Evolutionary conservation across 2,329 filamentous ascomycete genomes (phyloP).

Genomic region (Aplosporella prunicola): DNA sequence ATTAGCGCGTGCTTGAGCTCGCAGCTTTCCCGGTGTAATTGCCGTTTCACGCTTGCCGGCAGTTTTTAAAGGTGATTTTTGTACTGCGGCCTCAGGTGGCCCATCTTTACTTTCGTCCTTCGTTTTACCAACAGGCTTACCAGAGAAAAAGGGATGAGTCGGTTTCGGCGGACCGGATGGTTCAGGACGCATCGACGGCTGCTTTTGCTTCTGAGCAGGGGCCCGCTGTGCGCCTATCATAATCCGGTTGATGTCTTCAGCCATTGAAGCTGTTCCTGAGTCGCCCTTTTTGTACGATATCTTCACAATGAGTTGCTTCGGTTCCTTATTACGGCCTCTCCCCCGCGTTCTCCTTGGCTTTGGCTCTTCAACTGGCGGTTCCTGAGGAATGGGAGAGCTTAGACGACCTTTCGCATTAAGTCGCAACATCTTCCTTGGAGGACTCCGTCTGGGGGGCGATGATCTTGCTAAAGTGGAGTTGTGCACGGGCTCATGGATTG

Average conservation of each 20-base stretch:
- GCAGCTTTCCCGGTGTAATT: constrained; percentile 39
- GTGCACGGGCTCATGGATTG: too few species aligned
- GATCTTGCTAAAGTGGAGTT: too few species aligned
- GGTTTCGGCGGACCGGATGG: constrained; percentile 31
- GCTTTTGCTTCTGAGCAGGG: constrained; percentile 14
- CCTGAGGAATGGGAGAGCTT: constrained; percentile 32
- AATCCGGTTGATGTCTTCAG: constrained; percentile 55
- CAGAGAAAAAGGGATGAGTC: constrained; percentile 62
- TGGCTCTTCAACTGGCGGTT: constrained; percentile 11
- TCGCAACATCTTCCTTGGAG: constrained; percentile 29
- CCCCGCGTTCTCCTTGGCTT: constrained; percentile 31
- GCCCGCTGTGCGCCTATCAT: constrained; percentile 34
- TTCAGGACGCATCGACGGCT: neutral
- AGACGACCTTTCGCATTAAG: constrained; percentile 38
- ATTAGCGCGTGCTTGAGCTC: constrained; percentile 20
- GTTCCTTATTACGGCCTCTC: constrained; percentile 17
- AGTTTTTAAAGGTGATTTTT: constrained; percentile 17
- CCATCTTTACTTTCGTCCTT: constrained; percentile 9
- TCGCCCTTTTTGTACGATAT: constrained; percentile 51
- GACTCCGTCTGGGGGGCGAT: constrained; percentile 12
- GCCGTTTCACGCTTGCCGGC: constrained; percentile 28
- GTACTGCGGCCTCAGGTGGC: constrained; percentile 10
- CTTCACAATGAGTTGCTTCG: constrained; percentile 37
- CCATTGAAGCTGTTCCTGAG: constrained; percentile 40
- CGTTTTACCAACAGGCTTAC: constrained; percentile 35